These are phyloP conservation scores for Geotrichum citri-aurantii DNA, from an alignment of 1,139 yeast genomes.

Conservation along the genomic window DNA sequence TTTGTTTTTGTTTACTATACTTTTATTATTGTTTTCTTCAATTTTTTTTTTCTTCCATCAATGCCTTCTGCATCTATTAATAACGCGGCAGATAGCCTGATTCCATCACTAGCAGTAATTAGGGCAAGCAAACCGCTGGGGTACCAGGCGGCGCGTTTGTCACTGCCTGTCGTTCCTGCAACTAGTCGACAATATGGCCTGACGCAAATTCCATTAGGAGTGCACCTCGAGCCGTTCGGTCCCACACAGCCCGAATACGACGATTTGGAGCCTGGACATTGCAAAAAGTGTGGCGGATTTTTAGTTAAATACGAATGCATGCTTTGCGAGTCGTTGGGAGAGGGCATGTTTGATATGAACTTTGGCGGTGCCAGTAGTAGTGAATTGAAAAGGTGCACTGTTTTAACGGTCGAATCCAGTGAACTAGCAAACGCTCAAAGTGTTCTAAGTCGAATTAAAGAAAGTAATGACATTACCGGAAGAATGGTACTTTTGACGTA, in stretches of 20 bases:
- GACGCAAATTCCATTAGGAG: background rate
- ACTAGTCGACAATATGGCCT: background rate
- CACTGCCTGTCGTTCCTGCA: background rate
- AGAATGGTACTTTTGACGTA: background rate
- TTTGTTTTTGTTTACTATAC: background rate
- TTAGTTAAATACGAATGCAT: background rate
- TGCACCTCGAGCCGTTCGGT: constrained; percentile 1
- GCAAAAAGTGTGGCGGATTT: background rate
- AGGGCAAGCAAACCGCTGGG: background rate
- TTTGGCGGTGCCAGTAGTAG: background rate
- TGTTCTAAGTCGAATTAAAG: background rate
- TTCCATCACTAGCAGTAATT: background rate
- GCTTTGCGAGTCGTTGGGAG: constrained; percentile 2
- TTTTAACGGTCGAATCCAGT: background rate
- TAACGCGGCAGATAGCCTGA: background rate
- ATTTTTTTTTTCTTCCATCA: background rate
- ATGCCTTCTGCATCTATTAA: background rate
- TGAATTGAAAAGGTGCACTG: background rate
- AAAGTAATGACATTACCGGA: background rate
- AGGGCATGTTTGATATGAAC: background rate
- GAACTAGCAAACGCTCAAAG: background rate
- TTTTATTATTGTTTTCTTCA: background rate
- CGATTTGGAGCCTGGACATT: background rate
- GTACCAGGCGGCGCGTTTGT: background rate
- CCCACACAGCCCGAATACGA: background rate